Evolutionary conservation across 176 grass and related monocot genomes (phyloP).

Genomic region (Eremochloa ophiuroides): DNA sequence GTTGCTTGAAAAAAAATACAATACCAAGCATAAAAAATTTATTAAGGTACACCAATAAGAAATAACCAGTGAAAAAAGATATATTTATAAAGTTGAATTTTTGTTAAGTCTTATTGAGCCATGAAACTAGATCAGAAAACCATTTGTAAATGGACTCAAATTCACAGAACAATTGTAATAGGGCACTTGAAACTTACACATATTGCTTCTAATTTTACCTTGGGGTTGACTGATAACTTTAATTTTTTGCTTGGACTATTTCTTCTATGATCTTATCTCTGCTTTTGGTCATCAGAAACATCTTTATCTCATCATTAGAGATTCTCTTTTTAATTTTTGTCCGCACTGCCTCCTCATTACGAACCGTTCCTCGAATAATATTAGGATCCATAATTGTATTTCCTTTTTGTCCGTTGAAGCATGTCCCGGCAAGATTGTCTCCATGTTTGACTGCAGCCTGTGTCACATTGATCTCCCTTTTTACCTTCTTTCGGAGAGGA

Average conservation of each 20-base stretch:
- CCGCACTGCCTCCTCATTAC: too few relatives aligned
- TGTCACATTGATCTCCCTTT: not conserved
- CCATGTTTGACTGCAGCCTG: too few relatives aligned
- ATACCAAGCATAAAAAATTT: not conserved
- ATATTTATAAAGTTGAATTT: not conserved
- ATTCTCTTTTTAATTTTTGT: too few relatives aligned
- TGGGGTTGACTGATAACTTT: not conserved
- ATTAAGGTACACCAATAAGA: not conserved
- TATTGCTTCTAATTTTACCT: not conserved
- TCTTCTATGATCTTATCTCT: not conserved
- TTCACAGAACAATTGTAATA: not conserved
- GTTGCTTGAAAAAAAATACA: not conserved
- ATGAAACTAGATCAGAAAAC: not conserved
- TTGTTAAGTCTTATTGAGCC: not conserved
- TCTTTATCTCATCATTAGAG: not conserved
- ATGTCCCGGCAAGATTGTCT: too few relatives aligned
- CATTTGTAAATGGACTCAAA: not conserved
- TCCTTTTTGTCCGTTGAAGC: too few relatives aligned
- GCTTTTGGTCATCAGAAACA: not conserved
- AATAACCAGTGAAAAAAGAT: not conserved
- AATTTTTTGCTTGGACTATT: not conserved
- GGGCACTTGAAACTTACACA: not conserved
- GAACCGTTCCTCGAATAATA: too few relatives aligned
- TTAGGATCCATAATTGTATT: too few relatives aligned
- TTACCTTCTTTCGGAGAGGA: not conserved